Evolutionary conservation across 2,329 filamentous ascomycete species (phyloP), one percentile per base, ranked within the genome.

Genomic region (Pseudogymnoascus sp.): DNA sequence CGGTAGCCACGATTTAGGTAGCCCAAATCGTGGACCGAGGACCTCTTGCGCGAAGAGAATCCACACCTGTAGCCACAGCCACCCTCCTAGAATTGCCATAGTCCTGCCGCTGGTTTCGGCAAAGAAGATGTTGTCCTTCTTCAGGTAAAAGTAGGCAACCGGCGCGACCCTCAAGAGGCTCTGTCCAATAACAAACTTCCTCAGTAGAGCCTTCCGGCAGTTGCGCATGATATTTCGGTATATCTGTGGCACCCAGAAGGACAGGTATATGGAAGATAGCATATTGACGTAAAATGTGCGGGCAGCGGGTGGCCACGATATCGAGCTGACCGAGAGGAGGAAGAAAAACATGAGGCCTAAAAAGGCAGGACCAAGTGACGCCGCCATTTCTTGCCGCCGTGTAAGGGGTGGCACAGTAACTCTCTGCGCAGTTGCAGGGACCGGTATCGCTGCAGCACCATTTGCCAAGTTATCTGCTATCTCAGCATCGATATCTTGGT

Each of bases 181-280:
- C 74, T 96, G 90, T 2, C 92, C 93, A 21, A 92, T 72, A 63
- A 96, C 88, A 72, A 96, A 99, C 65, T 89, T 88, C 92, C 93
- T 97, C 3, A 88, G 83, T n/a, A 97, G 80, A 0, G 93, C 93
- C 70, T 90, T 90, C 42, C 93, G 90, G 75, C 92, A 96, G 76
- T 97, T 97, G 62, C 93, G 90, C 75, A 90, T 86, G 62, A 89
- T 81, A 74, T 99, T 99, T 66, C 95, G 90, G 72, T 89, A 85
- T 68, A 97, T 96, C 74, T 99, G 95, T 0, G 95, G 93, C 0
- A 87, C 73, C 93, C 93, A 97, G 72, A 97, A 88, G 19, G 93
- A 96, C 50, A 97, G 83, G 73, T 97, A 97, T 62, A 83, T 68
- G 69, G 93, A 85, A 1, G 84, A 82, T 21, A 96, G 77, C 2